Conservation (phyloP, 2,329 filamentous ascomycete genomes). For the Aotearoamyces nothofagi region DNA sequence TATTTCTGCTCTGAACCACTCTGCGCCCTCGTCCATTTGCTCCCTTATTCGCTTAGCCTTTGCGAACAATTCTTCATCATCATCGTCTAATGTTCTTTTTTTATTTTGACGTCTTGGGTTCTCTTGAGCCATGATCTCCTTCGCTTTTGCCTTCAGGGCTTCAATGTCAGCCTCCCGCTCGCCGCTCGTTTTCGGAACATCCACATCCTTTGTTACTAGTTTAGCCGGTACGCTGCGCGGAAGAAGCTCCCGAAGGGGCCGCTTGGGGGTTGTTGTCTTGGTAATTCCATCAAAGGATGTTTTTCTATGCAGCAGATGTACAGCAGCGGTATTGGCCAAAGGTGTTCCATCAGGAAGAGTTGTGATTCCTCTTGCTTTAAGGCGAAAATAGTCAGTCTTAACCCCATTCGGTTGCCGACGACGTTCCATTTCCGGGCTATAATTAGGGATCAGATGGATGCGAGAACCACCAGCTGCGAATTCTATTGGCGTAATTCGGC, state of each 20-base stretch:
- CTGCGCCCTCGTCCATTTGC: constrained; percentile 19
- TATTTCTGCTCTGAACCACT: constrained; percentile 15
- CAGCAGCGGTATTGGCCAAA: constrained; percentile 16
- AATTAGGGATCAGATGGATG: constrained; percentile 14
- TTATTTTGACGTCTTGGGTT: not conserved
- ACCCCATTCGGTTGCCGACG: constrained; percentile 17
- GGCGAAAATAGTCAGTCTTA: constrained; percentile 20
- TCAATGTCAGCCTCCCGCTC: constrained; percentile 11
- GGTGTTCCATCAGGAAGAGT: constrained; percentile 17
- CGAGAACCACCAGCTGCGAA: constrained; percentile 18
- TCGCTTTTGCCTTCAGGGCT: constrained; percentile 13
- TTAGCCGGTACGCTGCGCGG: constrained; percentile 13
- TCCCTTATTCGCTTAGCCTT: constrained; percentile 18
- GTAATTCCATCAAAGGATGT: constrained; percentile 12
- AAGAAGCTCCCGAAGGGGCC: constrained; percentile 2
- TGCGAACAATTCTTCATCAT: constrained; percentile 17
- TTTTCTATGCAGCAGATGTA: constrained; percentile 11
- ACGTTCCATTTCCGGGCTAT: constrained; percentile 9
- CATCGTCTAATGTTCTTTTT: constrained; percentile 6
- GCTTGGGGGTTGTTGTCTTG: constrained; percentile 9
- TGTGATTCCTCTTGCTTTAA: constrained; percentile 20
- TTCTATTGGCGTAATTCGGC: too few relatives aligned
- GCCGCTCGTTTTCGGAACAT: too few relatives aligned
- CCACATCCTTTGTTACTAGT: not conserved
- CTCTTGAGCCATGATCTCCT: constrained; percentile 3